Evolutionary conservation across 108 stramenopile genomes (phyloP).

Genomic region (Pinguiococcus pyrenoidosus): DNA sequence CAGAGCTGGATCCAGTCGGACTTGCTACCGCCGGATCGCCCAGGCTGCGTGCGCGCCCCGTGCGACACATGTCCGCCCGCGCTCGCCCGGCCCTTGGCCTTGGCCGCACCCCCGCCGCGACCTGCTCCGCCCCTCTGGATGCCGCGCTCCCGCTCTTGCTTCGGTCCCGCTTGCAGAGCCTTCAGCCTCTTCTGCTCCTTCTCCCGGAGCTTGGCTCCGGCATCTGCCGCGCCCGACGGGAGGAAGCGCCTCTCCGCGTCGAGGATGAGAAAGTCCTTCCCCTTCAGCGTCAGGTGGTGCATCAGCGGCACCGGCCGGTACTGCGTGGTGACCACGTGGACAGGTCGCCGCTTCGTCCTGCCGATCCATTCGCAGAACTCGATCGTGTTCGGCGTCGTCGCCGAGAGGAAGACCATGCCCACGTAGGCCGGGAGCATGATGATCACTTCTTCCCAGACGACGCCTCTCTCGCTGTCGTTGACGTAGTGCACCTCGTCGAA

Average conservation of each 20-base stretch:
- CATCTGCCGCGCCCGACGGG: neutral
- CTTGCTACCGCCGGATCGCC: conserved; percentile 3
- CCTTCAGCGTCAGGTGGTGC: conserved; percentile 69
- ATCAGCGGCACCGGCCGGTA: conserved; percentile 87
- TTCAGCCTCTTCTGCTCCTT: conserved; percentile 50
- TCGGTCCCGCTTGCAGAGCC: conserved; percentile 44
- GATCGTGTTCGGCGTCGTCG: conserved; percentile 88
- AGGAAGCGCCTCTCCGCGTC: conserved; percentile 31
- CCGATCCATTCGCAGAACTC: conserved; percentile 95
- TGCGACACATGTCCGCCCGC: too few species aligned
- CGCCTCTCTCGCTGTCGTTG: conserved; percentile 76
- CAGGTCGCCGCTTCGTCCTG: conserved; percentile 61
- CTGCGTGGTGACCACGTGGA: conserved; percentile 72
- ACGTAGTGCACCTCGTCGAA: conserved; percentile 84
- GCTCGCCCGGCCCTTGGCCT: too few species aligned
- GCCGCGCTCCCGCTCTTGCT: conserved; percentile 44
- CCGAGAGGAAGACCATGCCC: conserved; percentile 81
- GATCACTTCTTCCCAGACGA: conserved; percentile 71
- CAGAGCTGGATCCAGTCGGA: conserved; percentile 43
- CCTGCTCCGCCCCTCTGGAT: too few species aligned
- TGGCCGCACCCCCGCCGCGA: too few species aligned
- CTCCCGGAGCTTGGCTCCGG: too few species aligned
- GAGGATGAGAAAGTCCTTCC: conserved; percentile 64
- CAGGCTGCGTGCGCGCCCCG: too few species aligned
- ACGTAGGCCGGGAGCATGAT: conserved; percentile 86